Percentiles rank a stretch among this genome's conserved stretches.
Evolutionary conservation across 129 eudicot species (phyloP).

Genomic region (Gnaphalium uliginosum): DNA sequence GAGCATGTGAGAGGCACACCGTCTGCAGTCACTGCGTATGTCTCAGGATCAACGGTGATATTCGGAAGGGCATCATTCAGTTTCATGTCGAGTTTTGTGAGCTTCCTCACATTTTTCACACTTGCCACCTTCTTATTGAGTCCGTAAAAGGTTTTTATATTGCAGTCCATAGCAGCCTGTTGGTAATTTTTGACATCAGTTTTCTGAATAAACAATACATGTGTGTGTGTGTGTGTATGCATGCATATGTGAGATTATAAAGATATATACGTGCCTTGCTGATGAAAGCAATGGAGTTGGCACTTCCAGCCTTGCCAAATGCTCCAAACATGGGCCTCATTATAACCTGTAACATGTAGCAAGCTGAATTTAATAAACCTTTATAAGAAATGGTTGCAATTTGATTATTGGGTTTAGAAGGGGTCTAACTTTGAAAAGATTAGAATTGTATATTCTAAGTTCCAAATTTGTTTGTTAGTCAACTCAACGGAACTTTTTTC

Average conservation of each 20-base stretch:
- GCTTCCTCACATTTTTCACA: conserved; percentile 68
- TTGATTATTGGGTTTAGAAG: neutral
- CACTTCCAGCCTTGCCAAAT: conserved; percentile 80
- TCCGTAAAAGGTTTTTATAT: conserved; percentile 59
- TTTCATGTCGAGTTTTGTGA: conserved; percentile 91
- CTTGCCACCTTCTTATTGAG: conserved; percentile 79
- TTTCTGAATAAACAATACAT: neutral
- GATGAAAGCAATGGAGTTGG: conserved; percentile 86
- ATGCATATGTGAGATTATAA: conserved; percentile 4
- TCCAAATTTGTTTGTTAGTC: neutral
- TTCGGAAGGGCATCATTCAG: conserved; percentile 88
- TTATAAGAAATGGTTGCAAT: neutral
- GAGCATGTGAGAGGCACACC: conserved; percentile 68
- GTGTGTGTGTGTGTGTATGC: neutral
- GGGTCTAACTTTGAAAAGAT: neutral
- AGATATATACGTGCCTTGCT: conserved; percentile 61
- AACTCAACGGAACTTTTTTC: neutral
- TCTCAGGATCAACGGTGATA: conserved; percentile 88
- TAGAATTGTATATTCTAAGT: neutral
- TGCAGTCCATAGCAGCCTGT: conserved; percentile 75
- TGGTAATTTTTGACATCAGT: conserved; percentile 3
- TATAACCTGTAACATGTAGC: conserved; percentile 54
- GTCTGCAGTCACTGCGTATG: conserved; percentile 78
- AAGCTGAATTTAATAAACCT: conserved; percentile 18
- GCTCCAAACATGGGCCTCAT: conserved; percentile 99